phyloP scores from a whole-genome alignment of 1,284 basidiomycete genomes.

The Cryptococcus amylolentus region DNA sequence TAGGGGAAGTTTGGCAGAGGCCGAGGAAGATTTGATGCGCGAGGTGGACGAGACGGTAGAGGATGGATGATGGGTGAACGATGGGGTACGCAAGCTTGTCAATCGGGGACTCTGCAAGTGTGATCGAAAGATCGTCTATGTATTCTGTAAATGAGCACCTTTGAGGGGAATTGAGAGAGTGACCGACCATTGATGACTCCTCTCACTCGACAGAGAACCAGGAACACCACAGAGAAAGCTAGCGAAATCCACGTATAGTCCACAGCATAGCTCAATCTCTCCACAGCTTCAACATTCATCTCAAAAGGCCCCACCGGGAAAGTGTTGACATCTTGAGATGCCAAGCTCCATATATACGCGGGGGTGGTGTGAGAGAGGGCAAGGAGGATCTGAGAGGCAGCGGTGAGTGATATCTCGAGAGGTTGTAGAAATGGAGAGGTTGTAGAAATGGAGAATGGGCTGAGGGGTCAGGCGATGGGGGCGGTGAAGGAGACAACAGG shows the following conservation, averaged over 20 bases:
- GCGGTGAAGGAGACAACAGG: slow-evolving; percentile 2
- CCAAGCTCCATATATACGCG: too few species aligned
- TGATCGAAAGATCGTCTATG: too few species aligned
- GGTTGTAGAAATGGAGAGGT: too few species aligned
- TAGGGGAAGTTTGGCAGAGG: not conserved
- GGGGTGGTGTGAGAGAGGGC: not conserved
- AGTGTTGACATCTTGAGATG: not conserved
- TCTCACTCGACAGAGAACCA: slow-evolving; percentile 4
- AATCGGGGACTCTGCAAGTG: too few species aligned
- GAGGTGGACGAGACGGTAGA: not conserved
- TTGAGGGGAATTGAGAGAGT: too few species aligned
- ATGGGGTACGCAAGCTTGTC: not conserved
- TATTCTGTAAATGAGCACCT: too few species aligned
- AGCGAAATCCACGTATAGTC: slow-evolving; percentile 7
- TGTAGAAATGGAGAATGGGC: not conserved
- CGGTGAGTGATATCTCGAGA: slow-evolving; percentile 2
- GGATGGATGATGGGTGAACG: not conserved
- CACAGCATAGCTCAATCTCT: slow-evolving; percentile 2
- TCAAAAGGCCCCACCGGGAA: not conserved
- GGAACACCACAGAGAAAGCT: slow-evolving; percentile 4
- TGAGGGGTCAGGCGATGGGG: slow-evolving; percentile 1
- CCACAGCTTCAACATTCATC: not conserved
- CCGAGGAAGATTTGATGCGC: not conserved
- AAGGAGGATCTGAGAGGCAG: slow-evolving; percentile 5
- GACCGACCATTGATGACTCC: slow-evolving; percentile 1